Evolutionary conservation across 306 rosid species (phyloP), one percentile per base, ranked within the genome.

Genomic region (Hippophae tibetana): DNA sequence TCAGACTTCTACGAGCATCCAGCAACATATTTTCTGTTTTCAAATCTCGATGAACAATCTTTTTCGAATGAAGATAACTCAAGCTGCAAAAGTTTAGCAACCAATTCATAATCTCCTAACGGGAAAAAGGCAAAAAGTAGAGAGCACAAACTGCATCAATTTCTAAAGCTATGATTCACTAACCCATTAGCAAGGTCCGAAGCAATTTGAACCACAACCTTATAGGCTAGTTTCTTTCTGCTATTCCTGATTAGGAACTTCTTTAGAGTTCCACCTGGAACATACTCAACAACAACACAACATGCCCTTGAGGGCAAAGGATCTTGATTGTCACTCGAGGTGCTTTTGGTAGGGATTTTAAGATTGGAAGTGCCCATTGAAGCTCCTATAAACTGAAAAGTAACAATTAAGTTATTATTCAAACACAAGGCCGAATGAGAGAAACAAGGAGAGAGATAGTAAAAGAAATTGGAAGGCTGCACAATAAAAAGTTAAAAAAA

Each of bases 111-210:
- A 45, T 7, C 54, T 31, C 60, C 12, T 7, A 41, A 43, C 56
- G 54, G 31, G 5, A 14, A 55, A 51, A 18, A 18, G 23, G 23
- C 23, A 18, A 18, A 18, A 18, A 18, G 23, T 18, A 18, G 23
- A 63, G 31, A 40, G 10, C 6, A 8, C n/a, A 10, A 7, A 6
- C 13, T 38, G 44, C 9, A 3, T n/a, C 45, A 10, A 13, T 52
- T 52, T 23, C 46, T 42, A 12, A 58, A 42, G 13, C 47, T 6
- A 31, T 59, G 62, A 57, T 12, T 5, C 5, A 72, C 82, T 18
- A 47, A 90, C 97, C 97, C 97, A 64, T 87, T 77, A 11, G 90
- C 72, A 65, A 90, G 86, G 68, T 90, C 97, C 76, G 85, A 79
- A 63, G 90, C 95, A 62, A 90, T 83, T 75, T 83, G 94, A 76